These are phyloP conservation scores for Aspergillus ruber DNA, from an alignment of 2,329 filamentous ascomycete species.

Conservation along the genomic window DNA sequence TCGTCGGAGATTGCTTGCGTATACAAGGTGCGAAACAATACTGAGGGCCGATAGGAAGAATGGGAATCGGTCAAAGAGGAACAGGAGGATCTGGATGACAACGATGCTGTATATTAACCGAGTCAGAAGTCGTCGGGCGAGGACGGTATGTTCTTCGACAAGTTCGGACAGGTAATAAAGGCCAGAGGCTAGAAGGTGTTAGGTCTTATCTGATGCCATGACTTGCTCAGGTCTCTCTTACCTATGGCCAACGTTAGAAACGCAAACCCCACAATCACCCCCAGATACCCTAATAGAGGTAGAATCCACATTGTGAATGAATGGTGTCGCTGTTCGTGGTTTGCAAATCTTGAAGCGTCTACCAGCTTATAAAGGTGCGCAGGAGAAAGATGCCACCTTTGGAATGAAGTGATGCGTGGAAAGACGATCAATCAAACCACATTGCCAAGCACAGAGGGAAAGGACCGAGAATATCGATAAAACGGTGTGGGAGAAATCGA, in stretches of 20 bases:
- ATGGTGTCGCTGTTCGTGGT: not conserved
- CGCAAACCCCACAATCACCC: constrained; percentile 79
- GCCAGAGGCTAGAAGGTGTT: constrained; percentile 65
- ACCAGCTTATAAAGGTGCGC: no score
- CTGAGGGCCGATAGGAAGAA: constrained; percentile 66
- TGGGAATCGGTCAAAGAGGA: constrained; percentile 79
- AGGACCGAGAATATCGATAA: no score
- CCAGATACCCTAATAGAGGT: constrained; percentile 82
- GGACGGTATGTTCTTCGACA: constrained; percentile 93
- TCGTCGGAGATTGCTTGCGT: constrained; percentile 75
- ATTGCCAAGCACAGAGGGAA: not conserved
- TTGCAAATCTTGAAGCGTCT: no score
- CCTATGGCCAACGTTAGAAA: constrained; percentile 93
- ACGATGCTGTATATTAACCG: constrained; percentile 81
- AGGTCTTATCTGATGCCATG: constrained; percentile 1
- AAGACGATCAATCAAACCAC: not conserved
- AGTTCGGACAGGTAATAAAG: constrained; percentile 97
- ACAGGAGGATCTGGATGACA: constrained; percentile 64
- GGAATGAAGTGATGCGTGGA: not conserved
- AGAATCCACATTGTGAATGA: constrained; percentile 78
- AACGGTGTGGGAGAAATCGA: no score
- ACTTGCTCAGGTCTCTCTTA: constrained; percentile 33
- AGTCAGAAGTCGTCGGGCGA: constrained; percentile 79
- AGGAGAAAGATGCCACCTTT: not conserved
- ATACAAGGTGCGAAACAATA: constrained; percentile 74